Evolutionary conservation across 2,329 filamentous ascomycete species (phyloP).

Genomic region (Alternaria sp.): DNA sequence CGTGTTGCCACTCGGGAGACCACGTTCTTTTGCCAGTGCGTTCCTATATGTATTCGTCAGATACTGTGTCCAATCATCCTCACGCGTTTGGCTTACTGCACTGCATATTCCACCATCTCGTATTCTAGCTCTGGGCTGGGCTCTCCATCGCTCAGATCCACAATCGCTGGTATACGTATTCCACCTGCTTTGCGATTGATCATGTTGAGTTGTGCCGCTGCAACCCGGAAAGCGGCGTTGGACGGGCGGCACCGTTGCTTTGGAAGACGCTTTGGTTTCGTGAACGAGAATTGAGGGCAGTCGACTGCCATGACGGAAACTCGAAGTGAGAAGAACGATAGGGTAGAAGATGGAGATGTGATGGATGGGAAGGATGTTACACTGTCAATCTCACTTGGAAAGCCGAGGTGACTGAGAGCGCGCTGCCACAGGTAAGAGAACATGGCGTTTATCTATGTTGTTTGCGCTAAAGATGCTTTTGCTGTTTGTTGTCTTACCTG

Average conservation of each 20-base stretch:
- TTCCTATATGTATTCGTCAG: neutral
- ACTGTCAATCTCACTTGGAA: neutral
- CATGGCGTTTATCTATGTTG: neutral
- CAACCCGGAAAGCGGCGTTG: neutral
- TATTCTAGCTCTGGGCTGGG: neutral
- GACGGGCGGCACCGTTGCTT: neutral
- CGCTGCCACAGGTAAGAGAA: neutral
- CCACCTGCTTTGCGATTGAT: neutral
- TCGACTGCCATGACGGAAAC: neutral
- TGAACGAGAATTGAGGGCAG: neutral
- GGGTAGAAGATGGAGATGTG: neutral
- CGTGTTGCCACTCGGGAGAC: neutral
- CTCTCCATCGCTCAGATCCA: neutral
- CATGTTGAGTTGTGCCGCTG: neutral
- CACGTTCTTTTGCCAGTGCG: neutral
- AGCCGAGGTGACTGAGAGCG: neutral
- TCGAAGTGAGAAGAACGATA: neutral
- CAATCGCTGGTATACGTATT: neutral
- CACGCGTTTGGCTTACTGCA: neutral
- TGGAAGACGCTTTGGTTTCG: neutral
- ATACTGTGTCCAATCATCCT: rapidly evolving
- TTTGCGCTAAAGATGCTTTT: neutral
- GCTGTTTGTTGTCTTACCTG: neutral
- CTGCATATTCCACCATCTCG: neutral
- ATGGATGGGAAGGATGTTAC: neutral